Evolutionary conservation across 2,329 filamentous ascomycete genomes (phyloP), one percentile per base, ranked within the genome.

Genomic region (Colletotrichum destructivum): DNA sequence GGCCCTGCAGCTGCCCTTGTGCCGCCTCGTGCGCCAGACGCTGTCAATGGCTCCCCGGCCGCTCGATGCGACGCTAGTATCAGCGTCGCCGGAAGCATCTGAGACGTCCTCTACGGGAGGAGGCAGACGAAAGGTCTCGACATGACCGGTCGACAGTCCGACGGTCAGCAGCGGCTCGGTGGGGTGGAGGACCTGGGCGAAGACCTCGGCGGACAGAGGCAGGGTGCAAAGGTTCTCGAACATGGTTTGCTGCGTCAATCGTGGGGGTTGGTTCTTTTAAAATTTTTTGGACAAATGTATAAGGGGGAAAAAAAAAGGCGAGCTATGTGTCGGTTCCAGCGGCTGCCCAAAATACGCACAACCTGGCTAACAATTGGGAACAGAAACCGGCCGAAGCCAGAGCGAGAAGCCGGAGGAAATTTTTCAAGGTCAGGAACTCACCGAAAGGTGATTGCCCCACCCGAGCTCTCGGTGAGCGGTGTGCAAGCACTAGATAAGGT

Each of bases 211-310:
- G 69, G 90, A 89, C 57, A 98, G 90, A 74, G 95, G 95, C 56
- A 98, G 90, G 35, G 93, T 94, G 87, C 96, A 98, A 75, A 97
- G 89, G 75, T 94, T 97, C 82, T 98, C 95, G 79, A 97, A 94
- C 94, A 97, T 97, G 78, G 74, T 76, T 38, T 46, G 62, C 51
- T 55, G 49, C 57, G 44, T 42, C 72, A 59, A 65, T 71, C 62
- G 31, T 38, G 35, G 8, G 35, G 35, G 35, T 11, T 11, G 38
- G 44, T 7, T 11, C 15, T 4, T 6, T 8, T 4, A 8, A 13
- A 11, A 3, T 44, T 4, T 15, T 3, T 44, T 18, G 16, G 42
- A 44, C 42, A 38, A 11, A 38, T 11, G 8, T 38, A 38, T 8
- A 11, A 11, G 35, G 8, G 35, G 35, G 2, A 12, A 35, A 38